These are phyloP conservation scores for Graphium sp. DNA, from an alignment of 2,329 filamentous ascomycete genomes.

Conservation along the genomic window DNA sequence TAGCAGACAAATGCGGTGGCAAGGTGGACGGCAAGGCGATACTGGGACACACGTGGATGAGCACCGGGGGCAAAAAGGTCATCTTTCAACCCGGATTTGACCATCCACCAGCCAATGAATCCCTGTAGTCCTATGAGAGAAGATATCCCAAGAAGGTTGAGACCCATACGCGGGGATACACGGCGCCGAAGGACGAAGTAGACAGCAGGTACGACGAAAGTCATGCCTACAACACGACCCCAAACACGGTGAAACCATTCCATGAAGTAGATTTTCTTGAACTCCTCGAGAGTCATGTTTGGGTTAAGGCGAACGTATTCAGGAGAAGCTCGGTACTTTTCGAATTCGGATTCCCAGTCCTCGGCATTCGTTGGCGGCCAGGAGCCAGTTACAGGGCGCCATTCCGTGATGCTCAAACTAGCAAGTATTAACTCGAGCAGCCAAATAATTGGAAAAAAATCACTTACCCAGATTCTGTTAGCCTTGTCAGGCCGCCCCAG, in stretches of 20 bases:
- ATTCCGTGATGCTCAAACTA: conserved; percentile 96
- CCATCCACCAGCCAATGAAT: conserved; percentile 98
- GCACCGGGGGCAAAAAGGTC: conserved; percentile 84
- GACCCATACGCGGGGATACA: conserved; percentile 64
- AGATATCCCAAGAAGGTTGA: conserved; percentile 67
- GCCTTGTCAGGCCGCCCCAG: conserved; percentile 78
- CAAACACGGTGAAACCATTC: conserved; percentile 94
- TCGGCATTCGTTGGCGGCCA: conserved; percentile 61
- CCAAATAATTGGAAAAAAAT: background rate
- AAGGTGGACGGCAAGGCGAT: conserved; percentile 78
- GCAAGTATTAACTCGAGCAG: background rate
- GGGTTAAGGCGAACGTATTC: conserved; percentile 89
- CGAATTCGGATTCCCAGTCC: conserved; percentile 87
- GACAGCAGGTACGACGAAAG: conserved; percentile 72
- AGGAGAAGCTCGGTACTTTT: conserved; percentile 80
- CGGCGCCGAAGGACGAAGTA: conserved; percentile 74
- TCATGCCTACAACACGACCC: conserved; percentile 80
- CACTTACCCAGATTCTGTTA: conserved; percentile 85
- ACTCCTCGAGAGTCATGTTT: conserved; percentile 81
- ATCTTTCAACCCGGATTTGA: conserved; percentile 88
- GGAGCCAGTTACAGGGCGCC: conserved; percentile 88
- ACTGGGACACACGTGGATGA: conserved; percentile 87
- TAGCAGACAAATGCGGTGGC: conserved; percentile 88
- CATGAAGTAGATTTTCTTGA: conserved; percentile 99
- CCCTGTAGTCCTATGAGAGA: conserved; percentile 88